Evolutionary conservation across 148 eudicot species (phyloP).

Genomic region (Amaranthus cruentus): DNA sequence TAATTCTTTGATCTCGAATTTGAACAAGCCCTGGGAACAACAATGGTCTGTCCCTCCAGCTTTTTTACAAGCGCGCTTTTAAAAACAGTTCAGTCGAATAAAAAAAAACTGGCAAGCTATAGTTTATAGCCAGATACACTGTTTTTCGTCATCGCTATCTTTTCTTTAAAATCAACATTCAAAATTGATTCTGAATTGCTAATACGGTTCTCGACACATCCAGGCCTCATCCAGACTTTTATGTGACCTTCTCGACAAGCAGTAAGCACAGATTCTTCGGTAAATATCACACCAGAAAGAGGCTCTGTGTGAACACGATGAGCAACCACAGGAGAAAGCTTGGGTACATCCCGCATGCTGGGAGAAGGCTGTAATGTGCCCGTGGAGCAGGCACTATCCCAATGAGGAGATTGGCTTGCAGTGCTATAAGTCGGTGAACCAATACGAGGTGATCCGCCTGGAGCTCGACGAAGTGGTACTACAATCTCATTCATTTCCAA

Average conservation of each 20-base stretch:
- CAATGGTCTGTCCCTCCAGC: not conserved
- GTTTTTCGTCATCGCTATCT: slow-evolving; percentile 33
- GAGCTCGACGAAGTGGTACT: slow-evolving; percentile 68
- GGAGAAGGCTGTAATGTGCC: slow-evolving; percentile 77
- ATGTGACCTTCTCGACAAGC: slow-evolving; percentile 77
- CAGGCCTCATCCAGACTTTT: slow-evolving; percentile 75
- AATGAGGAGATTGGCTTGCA: slow-evolving; percentile 69
- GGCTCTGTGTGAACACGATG: slow-evolving; percentile 78
- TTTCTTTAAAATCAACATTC: slow-evolving; percentile 35
- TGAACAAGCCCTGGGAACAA: slow-evolving; percentile 14
- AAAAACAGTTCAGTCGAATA: slow-evolving; percentile 9
- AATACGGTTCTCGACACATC: slow-evolving; percentile 46
- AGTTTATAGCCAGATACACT: slow-evolving; percentile 33
- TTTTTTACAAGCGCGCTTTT: slow-evolving; percentile 4
- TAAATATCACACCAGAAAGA: slow-evolving; percentile 66
- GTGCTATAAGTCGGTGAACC: slow-evolving; percentile 80
- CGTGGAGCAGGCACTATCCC: slow-evolving; percentile 54
- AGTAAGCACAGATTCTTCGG: slow-evolving; percentile 64
- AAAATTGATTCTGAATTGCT: slow-evolving; percentile 41
- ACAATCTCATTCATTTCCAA: slow-evolving; percentile 74
- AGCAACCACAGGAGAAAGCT: slow-evolving; percentile 63
- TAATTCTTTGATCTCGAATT: not conserved
- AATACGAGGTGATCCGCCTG: slow-evolving; percentile 60
- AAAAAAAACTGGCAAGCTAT: slow-evolving; percentile 5
- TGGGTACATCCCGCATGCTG: slow-evolving; percentile 76